phyloP scores from a whole-genome alignment of 208 protist genomes.

The Trypanosoma vivax region DNA sequence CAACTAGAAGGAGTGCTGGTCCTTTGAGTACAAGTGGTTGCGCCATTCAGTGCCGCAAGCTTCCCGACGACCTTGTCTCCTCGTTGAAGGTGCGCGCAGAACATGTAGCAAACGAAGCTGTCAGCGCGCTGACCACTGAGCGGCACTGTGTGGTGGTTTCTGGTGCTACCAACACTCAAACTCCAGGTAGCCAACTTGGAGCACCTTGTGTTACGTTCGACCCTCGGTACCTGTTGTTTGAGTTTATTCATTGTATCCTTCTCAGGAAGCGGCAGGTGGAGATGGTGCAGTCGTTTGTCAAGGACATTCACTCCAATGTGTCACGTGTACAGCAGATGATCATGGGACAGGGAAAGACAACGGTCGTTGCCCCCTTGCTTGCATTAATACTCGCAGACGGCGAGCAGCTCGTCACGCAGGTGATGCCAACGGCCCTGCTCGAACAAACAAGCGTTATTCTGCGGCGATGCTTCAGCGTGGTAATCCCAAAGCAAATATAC shows the following conservation, averaged over 20 bases:
- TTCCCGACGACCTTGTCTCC: slow-evolving; percentile 21
- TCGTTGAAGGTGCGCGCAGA: slow-evolving; percentile 30
- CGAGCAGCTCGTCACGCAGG: slow-evolving; percentile 86
- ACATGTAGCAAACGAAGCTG: slow-evolving; percentile 32
- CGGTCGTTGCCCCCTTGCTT: slow-evolving; percentile 89
- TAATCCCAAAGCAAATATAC: slow-evolving; percentile 90
- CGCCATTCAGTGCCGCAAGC: neutral
- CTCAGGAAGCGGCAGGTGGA: slow-evolving; percentile 91
- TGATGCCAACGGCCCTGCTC: slow-evolving; percentile 90
- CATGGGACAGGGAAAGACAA: slow-evolving; percentile 96
- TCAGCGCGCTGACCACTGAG: slow-evolving; percentile 46
- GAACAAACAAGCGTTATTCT: slow-evolving; percentile 89
- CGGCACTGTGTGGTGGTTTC: slow-evolving; percentile 50
- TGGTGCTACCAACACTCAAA: neutral
- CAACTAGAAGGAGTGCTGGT: too few species aligned
- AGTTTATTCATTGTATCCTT: slow-evolving; percentile 91
- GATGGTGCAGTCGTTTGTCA: slow-evolving; percentile 87
- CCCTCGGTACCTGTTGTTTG: slow-evolving; percentile 89
- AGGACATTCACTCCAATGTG: slow-evolving; percentile 43
- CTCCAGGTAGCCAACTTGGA: too few species aligned
- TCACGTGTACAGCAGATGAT: slow-evolving; percentile 93
- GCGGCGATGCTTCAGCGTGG: slow-evolving; percentile 84
- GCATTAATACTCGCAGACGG: slow-evolving; percentile 91
- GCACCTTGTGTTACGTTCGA: slow-evolving; percentile 45
- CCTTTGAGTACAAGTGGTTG: neutral